Evolutionary conservation across 192 early-diverging fungal genomes (phyloP), one percentile per base, ranked within the genome.

Genomic region (Coemansia sp.): DNA sequence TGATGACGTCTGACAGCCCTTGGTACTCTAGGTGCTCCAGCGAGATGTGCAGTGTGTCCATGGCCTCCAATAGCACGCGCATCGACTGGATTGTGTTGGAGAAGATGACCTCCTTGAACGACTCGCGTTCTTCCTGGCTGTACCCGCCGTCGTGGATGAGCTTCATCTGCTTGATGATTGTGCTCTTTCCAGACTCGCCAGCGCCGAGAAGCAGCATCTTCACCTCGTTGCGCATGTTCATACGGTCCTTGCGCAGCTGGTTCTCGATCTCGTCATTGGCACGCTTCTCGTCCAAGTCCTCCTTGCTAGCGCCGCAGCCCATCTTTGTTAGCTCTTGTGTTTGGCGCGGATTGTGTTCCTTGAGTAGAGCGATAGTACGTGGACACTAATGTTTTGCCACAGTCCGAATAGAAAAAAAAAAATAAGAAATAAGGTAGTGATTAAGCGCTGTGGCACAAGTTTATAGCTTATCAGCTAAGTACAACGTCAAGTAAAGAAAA

Each of bases 141-240:
- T 94, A 96, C 12, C 94, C 95, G 66, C 92, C 90, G 75, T 94
- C 92, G 80, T 96, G 93, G 68, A 97, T 95, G 74, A 97, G 93
- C 81, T 94, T 96, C 95, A 97, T 97, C 77, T 97, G 95, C 70
- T 97, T 97, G 15, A 97, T 89, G 66, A 97, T 95, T 34, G 95
- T 97, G 45, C 93, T 94, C 73, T 95, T 96, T 67, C 94, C 95
- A 58, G 94, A 96, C 82, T 97, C 95, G 58, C 94, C 95, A 59
- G 89, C 91, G 25, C 93, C 92, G n/a, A 87, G 82, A 27, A 85
- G 79, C 63, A 88, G 66, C 42, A 87, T 85, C 63, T 87, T 83
- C 67, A 82, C 79, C 69, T 90, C 86, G 61, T 84, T 79, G 11
- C 73, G 69, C 7, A 79, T 73, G 15, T 74, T 75, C 53, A 80